Evolutionary conservation across 2,329 filamentous ascomycete species (phyloP), one percentile per base, ranked within the genome.

Genomic region (Cryoendolithus antarcticus): DNA sequence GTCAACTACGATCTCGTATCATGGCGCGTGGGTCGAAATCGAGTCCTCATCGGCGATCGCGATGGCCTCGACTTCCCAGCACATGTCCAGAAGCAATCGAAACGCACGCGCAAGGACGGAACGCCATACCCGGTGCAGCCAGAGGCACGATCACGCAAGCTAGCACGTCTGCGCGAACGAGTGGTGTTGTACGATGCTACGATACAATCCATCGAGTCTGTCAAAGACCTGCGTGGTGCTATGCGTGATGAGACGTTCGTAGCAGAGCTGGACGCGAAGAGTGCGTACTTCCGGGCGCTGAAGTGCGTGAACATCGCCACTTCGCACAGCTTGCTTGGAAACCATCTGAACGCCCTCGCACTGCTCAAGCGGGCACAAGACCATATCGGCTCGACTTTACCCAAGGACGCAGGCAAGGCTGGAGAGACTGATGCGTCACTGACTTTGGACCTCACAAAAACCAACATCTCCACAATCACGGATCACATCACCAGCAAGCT

Each of bases 1-100:
- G 85, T 96, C 41, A 93, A 91, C 61, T 96, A 93, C 60, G 84
- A 85, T 48, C 77, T 95, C 61, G 82, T 98, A 40, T 88, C 85
- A 55, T 96, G 88, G 88, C 75, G 91, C 58, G 84, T 96, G 47
- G 89, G 89, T 19, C 80, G 91, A 34, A 96, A 98, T 61, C 74
- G 91, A 39, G 81, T 94, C 0, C 66, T 98, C 45, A 84, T 86
- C 37, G 88, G 89, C n/a, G 66, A 74, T 5, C 71, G 82, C 39
- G 89, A 96, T 51, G 89, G 89, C 3, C 72, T 84, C 10, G 60
- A 71, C 1, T 69, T 77, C 43, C 61, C 66, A 21, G 47, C 63
- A 9, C 61, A 67, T 45, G 72, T 74, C 45, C 57, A 67, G 28
- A 75, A 75, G 53, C 75, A 70, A 53, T 70, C 70, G 31, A 68